phyloP scores from a whole-genome alignment of 1,284 basidiomycete genomes.

The Phylloporus sp. region DNA sequence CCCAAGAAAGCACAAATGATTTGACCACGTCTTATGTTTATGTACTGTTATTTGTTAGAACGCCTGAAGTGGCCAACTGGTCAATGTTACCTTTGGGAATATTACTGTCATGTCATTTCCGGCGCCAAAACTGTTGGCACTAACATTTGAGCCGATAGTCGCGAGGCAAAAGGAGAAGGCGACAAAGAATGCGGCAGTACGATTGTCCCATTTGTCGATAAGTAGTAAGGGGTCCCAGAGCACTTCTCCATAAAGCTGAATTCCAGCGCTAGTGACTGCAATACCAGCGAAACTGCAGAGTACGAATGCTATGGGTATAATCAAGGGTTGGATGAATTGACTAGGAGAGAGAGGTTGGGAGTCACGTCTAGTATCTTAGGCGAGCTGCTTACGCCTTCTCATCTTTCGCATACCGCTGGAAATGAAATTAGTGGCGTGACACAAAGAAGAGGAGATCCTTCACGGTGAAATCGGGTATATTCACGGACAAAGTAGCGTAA shows the following conservation, averaged over 20 bases:
- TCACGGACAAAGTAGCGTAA: conserved; percentile 56
- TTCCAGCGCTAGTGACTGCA: conserved; percentile 56
- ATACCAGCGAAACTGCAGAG: conserved; percentile 62
- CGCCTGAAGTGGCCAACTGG: not conserved
- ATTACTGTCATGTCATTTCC: conserved; percentile 70
- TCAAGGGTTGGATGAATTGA: conserved; percentile 59
- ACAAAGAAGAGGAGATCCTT: conserved; percentile 30
- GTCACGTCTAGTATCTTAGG: not conserved
- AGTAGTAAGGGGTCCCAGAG: conserved; percentile 49
- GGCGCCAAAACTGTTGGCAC: conserved; percentile 64
- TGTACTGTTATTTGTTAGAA: conserved; percentile 22
- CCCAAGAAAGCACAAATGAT: conserved; percentile 63
- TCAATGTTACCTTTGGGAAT: conserved; percentile 40
- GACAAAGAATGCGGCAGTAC: conserved; percentile 73
- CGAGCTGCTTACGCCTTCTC: conserved; percentile 29
- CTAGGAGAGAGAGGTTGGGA: conserved; percentile 31
- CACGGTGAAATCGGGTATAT: conserved; percentile 63
- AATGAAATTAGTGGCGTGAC: conserved; percentile 4
- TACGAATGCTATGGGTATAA: conserved; percentile 63
- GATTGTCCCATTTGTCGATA: conserved; percentile 64
- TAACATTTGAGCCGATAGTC: conserved; percentile 70
- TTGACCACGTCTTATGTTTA: conserved; percentile 67
- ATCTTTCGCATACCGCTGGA: conserved; percentile 36
- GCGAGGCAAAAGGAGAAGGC: conserved; percentile 59
- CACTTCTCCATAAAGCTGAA: conserved; percentile 44